These are phyloP conservation scores for Tranzscheliella williamsii DNA, from an alignment of 1,284 basidiomycete genomes.

Conservation along the genomic window DNA sequence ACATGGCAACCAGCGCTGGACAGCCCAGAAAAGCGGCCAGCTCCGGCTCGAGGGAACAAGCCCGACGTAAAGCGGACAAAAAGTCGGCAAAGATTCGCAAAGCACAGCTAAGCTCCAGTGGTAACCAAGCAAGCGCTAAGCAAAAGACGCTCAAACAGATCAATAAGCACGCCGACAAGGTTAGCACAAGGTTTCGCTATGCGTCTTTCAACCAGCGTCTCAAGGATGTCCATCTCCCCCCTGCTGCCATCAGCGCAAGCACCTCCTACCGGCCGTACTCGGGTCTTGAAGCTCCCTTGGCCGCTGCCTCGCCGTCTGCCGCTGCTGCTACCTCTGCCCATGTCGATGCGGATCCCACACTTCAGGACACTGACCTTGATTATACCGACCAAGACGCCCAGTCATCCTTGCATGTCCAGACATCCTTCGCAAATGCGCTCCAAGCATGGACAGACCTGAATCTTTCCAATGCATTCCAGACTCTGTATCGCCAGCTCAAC, in stretches of 20 bases:
- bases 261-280: slow-evolving; percentile 41
- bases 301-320: slow-evolving; percentile 8
- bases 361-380: slow-evolving; percentile 5
- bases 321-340: slow-evolving; percentile 19
- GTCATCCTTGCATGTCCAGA: slow-evolving; percentile 38
- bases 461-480: slow-evolving; percentile 52
- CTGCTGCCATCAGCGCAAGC: slow-evolving; percentile 35
- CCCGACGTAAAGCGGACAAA: slow-evolving; percentile 30
- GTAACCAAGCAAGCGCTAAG: slow-evolving; percentile 23
- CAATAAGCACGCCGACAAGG: slow-evolving; percentile 35
- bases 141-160: slow-evolving; percentile 43
- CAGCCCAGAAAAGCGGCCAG: slow-evolving; percentile 22
- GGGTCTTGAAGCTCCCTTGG: slow-evolving; percentile 43
- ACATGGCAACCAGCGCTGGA: no score
- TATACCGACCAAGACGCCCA: slow-evolving; percentile 11
- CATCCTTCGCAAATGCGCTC: slow-evolving; percentile 47
- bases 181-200: slow-evolving; percentile 47
- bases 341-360: slow-evolving; percentile 1
- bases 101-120: slow-evolving; percentile 33
- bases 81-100: slow-evolving; percentile 32
- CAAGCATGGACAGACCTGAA: slow-evolving; percentile 58
- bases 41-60: slow-evolving; percentile 41
- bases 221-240: slow-evolving; percentile 50
- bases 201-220: slow-evolving; percentile 60
- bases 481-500: slow-evolving; percentile 35